phyloP scores from a whole-genome alignment of 1,139 yeast genomes.

The Spencermartinsiella ligniputridi region DNA sequence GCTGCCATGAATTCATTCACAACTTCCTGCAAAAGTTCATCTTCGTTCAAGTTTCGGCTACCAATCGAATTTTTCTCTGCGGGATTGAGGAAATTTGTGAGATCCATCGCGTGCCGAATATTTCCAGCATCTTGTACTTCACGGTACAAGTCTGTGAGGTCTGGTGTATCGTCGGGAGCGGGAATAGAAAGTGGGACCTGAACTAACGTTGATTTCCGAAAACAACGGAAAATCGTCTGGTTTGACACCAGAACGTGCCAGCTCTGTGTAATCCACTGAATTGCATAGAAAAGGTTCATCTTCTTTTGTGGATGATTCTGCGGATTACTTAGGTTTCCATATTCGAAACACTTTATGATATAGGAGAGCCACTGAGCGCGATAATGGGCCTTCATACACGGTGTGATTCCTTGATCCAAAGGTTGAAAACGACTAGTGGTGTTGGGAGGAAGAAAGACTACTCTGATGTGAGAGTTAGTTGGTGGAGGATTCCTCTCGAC shows the following conservation, averaged over 20 bases:
- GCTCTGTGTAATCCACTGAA: background rate
- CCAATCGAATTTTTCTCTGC: background rate
- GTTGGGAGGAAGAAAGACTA: background rate
- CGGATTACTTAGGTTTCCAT: background rate
- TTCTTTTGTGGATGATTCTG: background rate
- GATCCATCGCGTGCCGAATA: background rate
- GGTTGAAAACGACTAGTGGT: background rate
- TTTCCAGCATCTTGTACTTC: background rate
- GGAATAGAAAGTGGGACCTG: background rate
- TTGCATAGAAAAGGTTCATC: background rate
- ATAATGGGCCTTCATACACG: background rate
- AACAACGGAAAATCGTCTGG: background rate
- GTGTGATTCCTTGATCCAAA: background rate
- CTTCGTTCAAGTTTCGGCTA: background rate
- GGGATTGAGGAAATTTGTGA: background rate
- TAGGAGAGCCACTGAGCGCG: background rate
- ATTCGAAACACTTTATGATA: background rate
- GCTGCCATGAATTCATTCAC: background rate
- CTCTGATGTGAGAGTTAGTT: background rate
- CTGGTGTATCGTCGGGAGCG: background rate
- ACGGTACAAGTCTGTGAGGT: background rate
- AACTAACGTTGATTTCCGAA: background rate
- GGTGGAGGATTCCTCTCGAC: background rate
- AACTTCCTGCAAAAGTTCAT: background rate
- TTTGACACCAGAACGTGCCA: background rate